Conservation (phyloP, 345 rosid species). For the Eucalyptus victrix region DNA sequence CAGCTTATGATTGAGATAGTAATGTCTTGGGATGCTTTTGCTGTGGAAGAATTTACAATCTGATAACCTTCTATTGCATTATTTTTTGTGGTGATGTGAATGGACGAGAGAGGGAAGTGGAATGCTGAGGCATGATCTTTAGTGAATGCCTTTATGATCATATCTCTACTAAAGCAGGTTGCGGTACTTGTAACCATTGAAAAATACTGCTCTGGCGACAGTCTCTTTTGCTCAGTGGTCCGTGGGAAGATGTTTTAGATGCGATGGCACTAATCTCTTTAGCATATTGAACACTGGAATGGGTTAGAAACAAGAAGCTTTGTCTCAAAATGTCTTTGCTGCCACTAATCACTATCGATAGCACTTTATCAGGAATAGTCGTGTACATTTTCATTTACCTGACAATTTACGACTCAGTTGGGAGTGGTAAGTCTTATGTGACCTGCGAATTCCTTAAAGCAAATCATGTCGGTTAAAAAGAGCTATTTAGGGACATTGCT, state of each 20-base stretch:
- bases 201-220: accelerated
- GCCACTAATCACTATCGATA: neutral
- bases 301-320: neutral
- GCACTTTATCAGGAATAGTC: neutral
- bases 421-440: neutral
- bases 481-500: neutral
- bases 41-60: neutral
- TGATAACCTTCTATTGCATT: neutral
- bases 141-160: neutral
- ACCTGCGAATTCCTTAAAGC: neutral
- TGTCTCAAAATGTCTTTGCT: neutral
- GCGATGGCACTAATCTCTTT: neutral
- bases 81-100: neutral
- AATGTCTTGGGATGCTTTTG: neutral
- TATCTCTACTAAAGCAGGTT: neutral
- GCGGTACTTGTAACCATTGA: neutral
- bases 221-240: neutral
- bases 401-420: neutral
- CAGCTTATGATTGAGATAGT: neutral
- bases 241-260: neutral
- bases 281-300: neutral
- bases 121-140: neutral
- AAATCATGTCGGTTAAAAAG: neutral
- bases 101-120: neutral
- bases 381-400: accelerated